These are phyloP conservation scores for Bromus sterilis DNA, from an alignment of 176 grass and related monocot species.

Conservation along the genomic window DNA sequence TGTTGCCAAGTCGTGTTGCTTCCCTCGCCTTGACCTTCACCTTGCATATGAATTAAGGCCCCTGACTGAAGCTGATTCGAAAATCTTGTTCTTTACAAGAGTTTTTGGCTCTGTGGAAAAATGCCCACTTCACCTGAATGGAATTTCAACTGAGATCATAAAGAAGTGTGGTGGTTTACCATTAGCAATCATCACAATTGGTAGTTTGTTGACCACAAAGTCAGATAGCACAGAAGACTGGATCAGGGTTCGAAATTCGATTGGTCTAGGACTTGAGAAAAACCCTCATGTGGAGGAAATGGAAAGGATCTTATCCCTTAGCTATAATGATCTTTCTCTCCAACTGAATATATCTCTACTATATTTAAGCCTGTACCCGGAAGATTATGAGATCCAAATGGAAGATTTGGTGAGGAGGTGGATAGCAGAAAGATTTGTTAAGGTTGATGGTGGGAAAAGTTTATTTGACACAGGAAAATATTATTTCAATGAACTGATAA, in stretches of 20 bases:
- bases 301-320: slow-evolving; percentile 4
- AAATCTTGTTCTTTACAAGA: background rate
- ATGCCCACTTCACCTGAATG: background rate
- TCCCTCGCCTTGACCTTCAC: background rate
- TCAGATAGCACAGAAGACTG: background rate
- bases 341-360: slow-evolving; percentile 9
- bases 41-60: background rate
- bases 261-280: slow-evolving; percentile 7
- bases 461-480: background rate
- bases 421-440: slow-evolving; percentile 23
- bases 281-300: background rate
- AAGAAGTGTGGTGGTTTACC: slow-evolving; percentile 22
- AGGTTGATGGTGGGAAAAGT: background rate
- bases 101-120: background rate
- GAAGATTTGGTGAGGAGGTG: slow-evolving; percentile 7
- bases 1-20: slow-evolving; percentile 15
- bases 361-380: slow-evolving; percentile 15
- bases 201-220: background rate
- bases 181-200: slow-evolving; percentile 19
- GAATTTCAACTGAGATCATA: background rate
- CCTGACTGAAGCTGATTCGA: background rate
- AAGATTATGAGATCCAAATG: slow-evolving; percentile 4
- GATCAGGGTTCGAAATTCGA: background rate
- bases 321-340: slow-evolving; percentile 6
- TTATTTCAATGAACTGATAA: slow-evolving; percentile 25